phyloP scores from a whole-genome alignment of 2,329 filamentous ascomycete species.

The Metarhizium anisopliae region DNA sequence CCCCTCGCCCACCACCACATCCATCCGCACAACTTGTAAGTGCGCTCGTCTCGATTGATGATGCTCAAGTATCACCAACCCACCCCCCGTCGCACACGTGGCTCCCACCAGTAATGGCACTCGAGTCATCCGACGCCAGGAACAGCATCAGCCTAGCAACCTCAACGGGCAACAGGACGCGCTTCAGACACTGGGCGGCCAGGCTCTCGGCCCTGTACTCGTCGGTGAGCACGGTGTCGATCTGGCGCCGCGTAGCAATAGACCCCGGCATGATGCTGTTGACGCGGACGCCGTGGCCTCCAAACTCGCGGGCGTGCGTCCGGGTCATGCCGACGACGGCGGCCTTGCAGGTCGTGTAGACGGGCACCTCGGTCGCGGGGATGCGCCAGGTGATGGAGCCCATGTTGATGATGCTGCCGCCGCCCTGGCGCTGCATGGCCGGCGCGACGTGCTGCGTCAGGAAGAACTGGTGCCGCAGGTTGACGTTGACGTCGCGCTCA shows the following conservation, averaged over 20 bases:
- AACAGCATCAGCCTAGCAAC: conserved; percentile 37
- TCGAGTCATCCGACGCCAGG: conserved; percentile 35
- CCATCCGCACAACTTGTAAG: not conserved
- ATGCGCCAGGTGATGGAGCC: conserved; percentile 40
- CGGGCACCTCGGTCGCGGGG: conserved; percentile 32
- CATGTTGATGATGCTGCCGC: conserved; percentile 47
- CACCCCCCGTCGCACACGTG: conserved; percentile 25
- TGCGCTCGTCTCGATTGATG: no score
- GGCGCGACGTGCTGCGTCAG: conserved; percentile 63
- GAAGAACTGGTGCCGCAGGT: conserved; percentile 45
- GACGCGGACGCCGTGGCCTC: conserved; percentile 35
- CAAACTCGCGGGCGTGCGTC: conserved; percentile 44
- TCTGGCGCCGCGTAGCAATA: conserved; percentile 36
- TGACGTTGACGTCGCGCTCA: conserved; percentile 33
- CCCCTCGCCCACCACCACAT: no score
- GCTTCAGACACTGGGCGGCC: conserved; percentile 31
- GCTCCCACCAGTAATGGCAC: conserved; percentile 34
- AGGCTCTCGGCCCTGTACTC: conserved; percentile 31
- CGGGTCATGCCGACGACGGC: conserved; percentile 47
- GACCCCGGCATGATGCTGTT: conserved; percentile 42
- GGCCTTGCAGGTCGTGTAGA: conserved; percentile 43
- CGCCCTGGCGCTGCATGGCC: conserved; percentile 35
- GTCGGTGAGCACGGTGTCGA: conserved; percentile 31
- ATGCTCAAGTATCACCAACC: conserved; percentile 10
- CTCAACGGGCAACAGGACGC: conserved; percentile 30